phyloP scores from a whole-genome alignment of 306 rosid species.

The Begonia masoniana region DNA sequence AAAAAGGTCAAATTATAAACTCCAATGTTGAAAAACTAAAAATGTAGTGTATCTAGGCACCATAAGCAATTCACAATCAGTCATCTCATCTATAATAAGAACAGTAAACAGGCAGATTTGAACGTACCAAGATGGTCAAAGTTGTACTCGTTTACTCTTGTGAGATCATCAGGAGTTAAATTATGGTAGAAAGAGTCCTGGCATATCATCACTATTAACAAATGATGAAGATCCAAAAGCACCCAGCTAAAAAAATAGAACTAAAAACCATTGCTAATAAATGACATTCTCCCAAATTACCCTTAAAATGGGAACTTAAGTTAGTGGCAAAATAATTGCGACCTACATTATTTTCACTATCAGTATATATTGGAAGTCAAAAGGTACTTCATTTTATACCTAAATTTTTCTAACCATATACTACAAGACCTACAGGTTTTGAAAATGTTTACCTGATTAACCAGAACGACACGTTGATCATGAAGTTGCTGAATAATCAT shows the following conservation, averaged over 20 bases:
- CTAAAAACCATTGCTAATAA: too few species aligned
- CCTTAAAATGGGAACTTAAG: too few species aligned
- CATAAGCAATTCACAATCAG: too few species aligned
- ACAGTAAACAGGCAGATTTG: slow-evolving; percentile 8
- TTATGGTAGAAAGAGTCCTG: slow-evolving; percentile 97
- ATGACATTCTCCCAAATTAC: too few species aligned
- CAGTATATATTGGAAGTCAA: neutral
- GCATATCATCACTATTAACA: slow-evolving; percentile 7
- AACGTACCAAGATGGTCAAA: slow-evolving; percentile 96
- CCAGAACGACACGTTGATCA: slow-evolving; percentile 94
- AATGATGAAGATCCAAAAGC: too few species aligned
- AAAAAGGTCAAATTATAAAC: too few species aligned
- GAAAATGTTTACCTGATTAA: slow-evolving; percentile 58
- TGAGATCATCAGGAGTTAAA: slow-evolving; percentile 64
- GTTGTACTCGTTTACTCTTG: slow-evolving; percentile 81
- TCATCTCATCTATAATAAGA: neutral
- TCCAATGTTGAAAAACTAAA: too few species aligned
- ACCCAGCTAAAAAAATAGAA: too few species aligned
- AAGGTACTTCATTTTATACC: neutral
- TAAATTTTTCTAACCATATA: neutral
- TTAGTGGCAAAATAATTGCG: too few species aligned
- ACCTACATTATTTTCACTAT: too few species aligned
- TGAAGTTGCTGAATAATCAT: slow-evolving; percentile 98
- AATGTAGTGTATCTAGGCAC: too few species aligned
- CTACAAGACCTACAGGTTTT: too few species aligned